These are phyloP conservation scores for Lentinula detonsa DNA, from an alignment of 768 basidiomycete genomes.

Conservation along the genomic window DNA sequence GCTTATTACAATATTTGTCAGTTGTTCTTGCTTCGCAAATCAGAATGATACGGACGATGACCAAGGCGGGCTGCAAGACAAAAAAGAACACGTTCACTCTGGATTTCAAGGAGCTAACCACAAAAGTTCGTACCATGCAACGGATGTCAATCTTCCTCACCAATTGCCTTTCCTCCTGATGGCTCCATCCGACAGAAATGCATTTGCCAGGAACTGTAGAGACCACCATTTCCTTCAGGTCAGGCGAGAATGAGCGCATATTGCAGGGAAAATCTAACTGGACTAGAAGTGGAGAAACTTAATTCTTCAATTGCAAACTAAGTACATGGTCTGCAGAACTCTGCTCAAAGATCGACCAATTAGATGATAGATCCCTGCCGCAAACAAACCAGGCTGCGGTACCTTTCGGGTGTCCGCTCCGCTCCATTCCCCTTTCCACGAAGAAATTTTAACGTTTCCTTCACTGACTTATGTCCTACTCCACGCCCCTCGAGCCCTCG, in stretches of 20 bases:
- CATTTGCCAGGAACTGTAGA: neutral
- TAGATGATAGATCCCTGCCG: neutral
- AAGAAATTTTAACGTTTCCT: too few species aligned
- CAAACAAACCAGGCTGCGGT: neutral
- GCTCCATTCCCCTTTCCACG: neutral
- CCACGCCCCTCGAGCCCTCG: neutral
- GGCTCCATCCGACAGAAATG: conserved; percentile 1
- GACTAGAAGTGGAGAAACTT: neutral
- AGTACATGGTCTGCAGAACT: neutral
- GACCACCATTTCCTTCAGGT: neutral
- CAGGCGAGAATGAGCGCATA: neutral
- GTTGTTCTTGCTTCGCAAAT: neutral
- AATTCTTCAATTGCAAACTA: neutral
- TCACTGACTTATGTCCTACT: conserved; percentile 2
- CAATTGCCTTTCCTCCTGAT: conserved; percentile 8
- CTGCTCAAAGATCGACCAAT: neutral
- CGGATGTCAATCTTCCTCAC: conserved; percentile 10
- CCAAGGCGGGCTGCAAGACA: conserved; percentile 7
- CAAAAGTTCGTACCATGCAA: conserved; percentile 9
- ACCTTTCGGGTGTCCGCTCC: neutral
- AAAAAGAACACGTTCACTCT: neutral
- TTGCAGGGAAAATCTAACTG: neutral
- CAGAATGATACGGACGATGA: conserved; percentile 1
- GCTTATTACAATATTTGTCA: neutral
- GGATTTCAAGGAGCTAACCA: neutral